Conservation (phyloP, 129 eudicot species). For the Lactuca sativa region DNA sequence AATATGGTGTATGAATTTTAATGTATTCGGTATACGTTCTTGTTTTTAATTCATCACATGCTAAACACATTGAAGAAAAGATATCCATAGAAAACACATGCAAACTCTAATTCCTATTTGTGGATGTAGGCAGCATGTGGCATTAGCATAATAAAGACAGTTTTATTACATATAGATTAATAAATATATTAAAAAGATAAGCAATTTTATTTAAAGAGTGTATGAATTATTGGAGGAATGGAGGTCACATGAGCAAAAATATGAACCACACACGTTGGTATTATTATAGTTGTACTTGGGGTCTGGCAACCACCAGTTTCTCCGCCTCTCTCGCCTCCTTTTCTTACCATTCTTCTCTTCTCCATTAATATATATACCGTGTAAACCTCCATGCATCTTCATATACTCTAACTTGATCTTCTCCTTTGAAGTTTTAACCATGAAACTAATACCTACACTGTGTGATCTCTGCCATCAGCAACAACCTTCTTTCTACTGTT, state of each 20-base stretch:
- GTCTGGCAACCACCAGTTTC: constrained; percentile 19
- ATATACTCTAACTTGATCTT: neutral
- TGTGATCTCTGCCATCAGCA: constrained; percentile 28
- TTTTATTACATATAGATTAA: too few relatives aligned
- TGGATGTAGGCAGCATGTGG: neutral
- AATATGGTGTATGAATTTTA: neutral
- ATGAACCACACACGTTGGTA: constrained; percentile 19
- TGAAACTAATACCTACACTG: neutral
- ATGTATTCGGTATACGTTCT: neutral
- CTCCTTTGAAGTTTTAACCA: neutral
- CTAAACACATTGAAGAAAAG: neutral
- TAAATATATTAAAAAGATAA: too few relatives aligned
- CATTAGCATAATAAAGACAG: neutral
- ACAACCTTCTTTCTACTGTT: constrained; percentile 26
- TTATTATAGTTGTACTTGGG: constrained; percentile 11
- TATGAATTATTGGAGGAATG: constrained; percentile 7
- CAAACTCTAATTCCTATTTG: neutral
- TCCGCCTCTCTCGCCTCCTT: neutral
- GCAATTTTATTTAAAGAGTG: neutral
- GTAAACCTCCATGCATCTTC: neutral
- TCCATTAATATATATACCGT: constrained; percentile 4
- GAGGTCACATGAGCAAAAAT: constrained; percentile 3
- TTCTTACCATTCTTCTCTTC: neutral
- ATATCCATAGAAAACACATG: neutral
- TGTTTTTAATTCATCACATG: neutral